phyloP scores from a whole-genome alignment of 495 filamentous ascomycete species.

The Viridothelium virens region DNA sequence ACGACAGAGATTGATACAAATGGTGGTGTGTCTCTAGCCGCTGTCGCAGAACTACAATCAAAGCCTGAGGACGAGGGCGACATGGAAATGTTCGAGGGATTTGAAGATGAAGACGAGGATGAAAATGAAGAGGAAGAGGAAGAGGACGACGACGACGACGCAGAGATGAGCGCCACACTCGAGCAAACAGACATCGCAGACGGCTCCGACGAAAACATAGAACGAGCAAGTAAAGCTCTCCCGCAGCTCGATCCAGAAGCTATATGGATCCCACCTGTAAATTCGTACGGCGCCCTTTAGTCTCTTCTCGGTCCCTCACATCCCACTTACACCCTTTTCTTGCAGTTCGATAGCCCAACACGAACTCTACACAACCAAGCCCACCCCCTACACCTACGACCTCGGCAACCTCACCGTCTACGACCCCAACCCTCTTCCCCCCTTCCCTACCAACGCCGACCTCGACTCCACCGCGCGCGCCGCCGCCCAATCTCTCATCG shows the following conservation, averaged over 20 bases:
- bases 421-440: conserved; percentile 28
- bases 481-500: conserved; percentile 80
- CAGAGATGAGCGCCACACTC: not conserved
- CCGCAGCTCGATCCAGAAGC: conserved; percentile 5
- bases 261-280: not conserved
- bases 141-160: not conserved
- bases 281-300: not conserved
- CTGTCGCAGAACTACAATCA: not conserved
- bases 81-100: not conserved
- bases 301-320: not conserved
- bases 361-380: conserved; percentile 9
- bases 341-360: not conserved
- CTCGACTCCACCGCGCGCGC: conserved; percentile 69
- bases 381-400: conserved; percentile 27
- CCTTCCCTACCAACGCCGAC: conserved; percentile 23
- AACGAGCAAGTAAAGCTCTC: not conserved
- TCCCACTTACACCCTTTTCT: not conserved
- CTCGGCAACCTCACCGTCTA: conserved; percentile 32
- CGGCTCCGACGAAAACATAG: conserved; percentile 3
- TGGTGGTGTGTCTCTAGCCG: not conserved
- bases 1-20: not conserved
- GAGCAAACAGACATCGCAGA: not conserved
- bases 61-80: not conserved
- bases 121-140: not conserved
- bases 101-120: not conserved